Conservation (phyloP, 2,329 filamentous ascomycete species). For the Pseudogymnoascus sp. region DNA sequence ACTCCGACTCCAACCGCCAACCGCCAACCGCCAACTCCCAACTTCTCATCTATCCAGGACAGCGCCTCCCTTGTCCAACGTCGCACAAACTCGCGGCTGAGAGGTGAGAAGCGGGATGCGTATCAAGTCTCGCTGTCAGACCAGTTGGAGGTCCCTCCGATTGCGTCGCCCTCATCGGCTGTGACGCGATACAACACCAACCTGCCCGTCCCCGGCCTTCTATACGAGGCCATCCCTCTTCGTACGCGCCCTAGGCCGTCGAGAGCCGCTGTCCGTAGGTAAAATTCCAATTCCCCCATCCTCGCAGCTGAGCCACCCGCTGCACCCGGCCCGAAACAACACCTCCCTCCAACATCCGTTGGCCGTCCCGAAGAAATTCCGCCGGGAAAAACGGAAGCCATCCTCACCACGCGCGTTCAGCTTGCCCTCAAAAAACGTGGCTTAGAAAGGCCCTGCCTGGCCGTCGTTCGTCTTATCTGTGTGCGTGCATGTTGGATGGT, state of each 20-base stretch:
- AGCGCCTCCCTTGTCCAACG: not conserved
- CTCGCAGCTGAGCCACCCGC: not conserved
- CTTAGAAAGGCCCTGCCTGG: not conserved
- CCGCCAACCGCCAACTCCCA: not conserved
- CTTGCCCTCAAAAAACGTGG: not conserved
- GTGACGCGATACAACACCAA: not conserved
- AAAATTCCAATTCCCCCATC: not conserved
- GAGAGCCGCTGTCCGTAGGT: not conserved
- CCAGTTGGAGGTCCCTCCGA: not conserved
- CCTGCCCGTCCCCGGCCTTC: not conserved
- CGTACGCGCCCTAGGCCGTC: not conserved
- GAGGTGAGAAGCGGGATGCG: not conserved
- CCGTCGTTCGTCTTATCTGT: not conserved
- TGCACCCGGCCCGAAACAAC: slow-evolving; percentile 2
- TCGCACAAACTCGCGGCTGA: not conserved
- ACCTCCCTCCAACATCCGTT: not conserved
- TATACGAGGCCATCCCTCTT: not conserved
- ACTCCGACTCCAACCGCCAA: not conserved
- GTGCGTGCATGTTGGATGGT: not conserved
- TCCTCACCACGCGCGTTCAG: not conserved
- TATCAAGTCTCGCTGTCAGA: not conserved
- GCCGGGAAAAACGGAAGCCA: not conserved
- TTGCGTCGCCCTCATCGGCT: not conserved
- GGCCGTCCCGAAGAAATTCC: not conserved
- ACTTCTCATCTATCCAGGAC: not conserved